A percentile compares a stretch with the other conserved stretches of the same genome.
phyloP scores from a whole-genome alignment of 495 filamentous ascomycete genomes.

The Penicillium lagena region DNA sequence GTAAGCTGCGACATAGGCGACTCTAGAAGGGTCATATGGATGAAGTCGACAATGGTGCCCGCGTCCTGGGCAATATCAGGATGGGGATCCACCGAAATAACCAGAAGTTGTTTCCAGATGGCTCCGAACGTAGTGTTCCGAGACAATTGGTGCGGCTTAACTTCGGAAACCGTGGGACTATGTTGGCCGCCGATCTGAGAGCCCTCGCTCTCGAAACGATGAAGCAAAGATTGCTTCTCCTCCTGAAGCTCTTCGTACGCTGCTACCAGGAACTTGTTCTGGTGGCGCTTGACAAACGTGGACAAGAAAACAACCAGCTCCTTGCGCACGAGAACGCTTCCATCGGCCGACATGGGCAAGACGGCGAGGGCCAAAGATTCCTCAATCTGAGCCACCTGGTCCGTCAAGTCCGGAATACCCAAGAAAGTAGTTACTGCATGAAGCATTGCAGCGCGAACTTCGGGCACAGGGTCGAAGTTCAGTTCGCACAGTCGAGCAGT shows the following conservation, averaged over 20 bases:
- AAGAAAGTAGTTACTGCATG: constrained; percentile 91
- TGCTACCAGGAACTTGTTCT: constrained; percentile 85
- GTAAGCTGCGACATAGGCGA: constrained; percentile 68
- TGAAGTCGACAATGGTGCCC: constrained; percentile 71
- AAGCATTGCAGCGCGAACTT: constrained; percentile 88
- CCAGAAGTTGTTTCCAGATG: constrained; percentile 88
- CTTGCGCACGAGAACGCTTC: constrained; percentile 85
- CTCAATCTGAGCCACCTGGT: constrained; percentile 84
- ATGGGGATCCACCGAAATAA: constrained; percentile 88
- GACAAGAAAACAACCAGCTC: constrained; percentile 93
- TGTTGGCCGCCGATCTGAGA: constrained; percentile 11
- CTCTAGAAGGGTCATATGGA: constrained; percentile 68
- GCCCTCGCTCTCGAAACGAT: constrained; percentile 32
- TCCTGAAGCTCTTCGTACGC: constrained; percentile 88
- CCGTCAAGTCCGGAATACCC: constrained; percentile 86
- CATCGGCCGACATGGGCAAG: constrained; percentile 82
- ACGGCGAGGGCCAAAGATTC: constrained; percentile 79
- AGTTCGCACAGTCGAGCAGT: constrained; percentile 71
- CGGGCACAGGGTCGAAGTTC: constrained; percentile 83
- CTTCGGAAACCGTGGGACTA: constrained; percentile 5
- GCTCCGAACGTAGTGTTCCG: constrained; percentile 84
- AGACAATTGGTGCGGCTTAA: constrained; percentile 47
- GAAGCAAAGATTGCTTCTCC: constrained; percentile 62
- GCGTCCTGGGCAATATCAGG: constrained; percentile 87
- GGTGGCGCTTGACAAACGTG: constrained; percentile 81